phyloP scores from a whole-genome alignment of 352 stramenopile genomes.

The Phytophthora lateralis region DNA sequence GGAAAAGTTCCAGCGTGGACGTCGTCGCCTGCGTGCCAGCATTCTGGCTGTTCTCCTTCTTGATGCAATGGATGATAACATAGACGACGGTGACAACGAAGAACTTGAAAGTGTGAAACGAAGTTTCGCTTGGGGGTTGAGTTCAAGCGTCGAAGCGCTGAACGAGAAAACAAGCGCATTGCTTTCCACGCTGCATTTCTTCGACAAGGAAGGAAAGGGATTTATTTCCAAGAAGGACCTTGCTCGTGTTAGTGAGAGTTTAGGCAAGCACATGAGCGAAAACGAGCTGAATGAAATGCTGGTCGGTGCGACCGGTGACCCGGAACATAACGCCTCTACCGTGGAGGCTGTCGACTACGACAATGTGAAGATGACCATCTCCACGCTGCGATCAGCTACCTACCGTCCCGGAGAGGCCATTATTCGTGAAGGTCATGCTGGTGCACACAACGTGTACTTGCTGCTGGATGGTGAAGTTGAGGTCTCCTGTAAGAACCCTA shows the following conservation, averaged over 20 bases:
- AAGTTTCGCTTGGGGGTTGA: slow-evolving; percentile 72
- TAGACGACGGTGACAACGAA: slow-evolving; percentile 43
- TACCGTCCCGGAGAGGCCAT: slow-evolving; percentile 74
- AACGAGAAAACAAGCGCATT: slow-evolving; percentile 73
- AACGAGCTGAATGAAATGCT: slow-evolving; percentile 87
- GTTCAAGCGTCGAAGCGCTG: slow-evolving; percentile 68
- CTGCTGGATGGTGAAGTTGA: slow-evolving; percentile 80
- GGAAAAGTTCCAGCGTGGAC: slow-evolving; percentile 80
- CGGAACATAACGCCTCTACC: slow-evolving; percentile 56
- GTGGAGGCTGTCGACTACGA: slow-evolving; percentile 74
- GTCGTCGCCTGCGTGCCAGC: slow-evolving; percentile 74
- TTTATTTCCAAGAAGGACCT: slow-evolving; percentile 86
- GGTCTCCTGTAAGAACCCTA: slow-evolving; percentile 79
- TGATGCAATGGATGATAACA: slow-evolving; percentile 53
- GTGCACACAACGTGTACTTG: slow-evolving; percentile 79
- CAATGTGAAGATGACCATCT: slow-evolving; percentile 86
- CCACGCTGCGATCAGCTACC: slow-evolving; percentile 68
- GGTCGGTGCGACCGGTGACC: slow-evolving; percentile 73
- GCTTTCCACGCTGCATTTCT: slow-evolving; percentile 72
- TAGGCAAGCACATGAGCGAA: slow-evolving; percentile 74
- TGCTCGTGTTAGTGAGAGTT: slow-evolving; percentile 69
- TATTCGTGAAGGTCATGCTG: slow-evolving; percentile 71
- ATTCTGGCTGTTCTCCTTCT: slow-evolving; percentile 80
- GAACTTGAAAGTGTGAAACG: slow-evolving; percentile 45
- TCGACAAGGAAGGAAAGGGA: slow-evolving; percentile 80